phyloP scores from a whole-genome alignment of 345 rosid genomes.

The Orychophragmus violaceus region DNA sequence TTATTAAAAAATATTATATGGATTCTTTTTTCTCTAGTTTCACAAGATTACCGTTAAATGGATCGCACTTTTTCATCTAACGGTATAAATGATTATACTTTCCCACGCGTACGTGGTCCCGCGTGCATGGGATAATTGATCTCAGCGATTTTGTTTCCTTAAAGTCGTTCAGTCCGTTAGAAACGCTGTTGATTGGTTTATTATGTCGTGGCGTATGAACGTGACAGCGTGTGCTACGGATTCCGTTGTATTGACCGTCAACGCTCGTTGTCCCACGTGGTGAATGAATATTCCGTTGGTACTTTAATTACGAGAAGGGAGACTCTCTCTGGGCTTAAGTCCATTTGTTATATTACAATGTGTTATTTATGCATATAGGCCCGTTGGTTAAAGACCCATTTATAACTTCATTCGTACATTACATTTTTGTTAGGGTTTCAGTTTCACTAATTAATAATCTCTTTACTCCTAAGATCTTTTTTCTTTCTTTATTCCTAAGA shows the following conservation, averaged over 20 bases:
- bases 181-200: slow-evolving; percentile 16
- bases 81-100: not conserved
- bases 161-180: slow-evolving; percentile 28
- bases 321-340: not conserved
- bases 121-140: slow-evolving; percentile 29
- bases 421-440: not conserved
- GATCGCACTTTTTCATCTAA: slow-evolving; percentile 3
- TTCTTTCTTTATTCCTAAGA: too few relatives aligned
- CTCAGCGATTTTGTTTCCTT: slow-evolving; percentile 31
- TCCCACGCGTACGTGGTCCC: slow-evolving; percentile 32
- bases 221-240: slow-evolving; percentile 32
- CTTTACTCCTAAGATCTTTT: too few relatives aligned
- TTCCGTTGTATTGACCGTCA: slow-evolving; percentile 34
- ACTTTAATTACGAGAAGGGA: not conserved
- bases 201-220: slow-evolving; percentile 17
- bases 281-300: slow-evolving; percentile 18
- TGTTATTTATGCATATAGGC: not conserved
- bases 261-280: slow-evolving; percentile 26
- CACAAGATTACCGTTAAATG: slow-evolving; percentile 15
- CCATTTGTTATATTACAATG: not conserved
- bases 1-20: not conserved
- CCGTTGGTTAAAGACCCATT: not conserved
- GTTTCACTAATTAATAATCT: not conserved
- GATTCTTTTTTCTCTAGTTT: slow-evolving; percentile 3
- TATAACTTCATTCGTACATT: not conserved